Evolutionary conservation across 257 asterid genomes (phyloP), one percentile per base, ranked within the genome.

Genomic region (Gentiana dahurica): DNA sequence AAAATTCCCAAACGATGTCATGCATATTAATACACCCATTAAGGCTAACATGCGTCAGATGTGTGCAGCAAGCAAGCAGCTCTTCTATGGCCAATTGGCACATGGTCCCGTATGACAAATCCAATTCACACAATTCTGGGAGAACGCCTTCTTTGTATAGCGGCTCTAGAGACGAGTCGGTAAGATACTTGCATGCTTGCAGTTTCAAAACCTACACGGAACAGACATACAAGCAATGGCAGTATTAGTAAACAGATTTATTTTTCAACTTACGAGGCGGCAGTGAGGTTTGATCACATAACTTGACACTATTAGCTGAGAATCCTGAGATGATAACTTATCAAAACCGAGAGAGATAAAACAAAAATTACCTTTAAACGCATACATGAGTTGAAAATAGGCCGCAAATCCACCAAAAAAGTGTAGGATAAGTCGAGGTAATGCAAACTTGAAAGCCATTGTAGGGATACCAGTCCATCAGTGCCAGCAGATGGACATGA

Each of bases 161-260:
- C 60, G 99, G 95, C 76, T 85, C 95, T 77, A 92, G 65, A 1
- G 99, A 85, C 11, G 85, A 60, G 75, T 83, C 86, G 38, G 78
- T 61, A 5, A 92, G 94, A 72, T 92, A 88, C 79, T 92, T 92
- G 95, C 98, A 92, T n/a, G 98, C 99, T 85, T 91, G 98, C 89
- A 91, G 68, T 76, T 91, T 91, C 57, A 91, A 71, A 72, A 91
- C 97, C 98, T 91, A 65, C 5, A 53, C 50, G 9, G 10, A n/a
- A 39, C 8, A 3, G 3, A 38, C 60, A 39, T 12, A 37, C 24
- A 24, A 24, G 24, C 24, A 24, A 24, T 24, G 24, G 24, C 24
- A 24, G 24, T 24, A 24, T 24, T 24, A 24, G 24, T 24, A 24
- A 24, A 24, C 24, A 24, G 24, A 24, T 24, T 24, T 24, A 24